These are phyloP conservation scores for Trichoderma citrinoviride DNA, from an alignment of 2,329 filamentous ascomycete species.

Conservation along the genomic window DNA sequence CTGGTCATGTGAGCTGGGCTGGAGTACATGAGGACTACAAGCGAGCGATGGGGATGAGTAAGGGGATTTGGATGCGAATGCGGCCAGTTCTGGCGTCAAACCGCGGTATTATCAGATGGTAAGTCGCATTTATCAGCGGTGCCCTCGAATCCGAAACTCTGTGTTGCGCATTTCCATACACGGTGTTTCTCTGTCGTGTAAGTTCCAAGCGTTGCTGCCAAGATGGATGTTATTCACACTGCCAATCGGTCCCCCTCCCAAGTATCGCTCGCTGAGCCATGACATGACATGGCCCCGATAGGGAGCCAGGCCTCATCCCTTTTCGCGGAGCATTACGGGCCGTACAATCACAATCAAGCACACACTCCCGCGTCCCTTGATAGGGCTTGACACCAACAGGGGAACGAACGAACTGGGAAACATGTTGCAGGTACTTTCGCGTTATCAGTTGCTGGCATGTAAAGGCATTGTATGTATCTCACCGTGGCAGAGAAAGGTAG, in stretches of 20 bases:
- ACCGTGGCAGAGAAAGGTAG: constrained; percentile 10
- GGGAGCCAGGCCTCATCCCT: constrained; percentile 12
- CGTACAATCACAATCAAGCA: too few species aligned
- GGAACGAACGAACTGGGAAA: not conserved
- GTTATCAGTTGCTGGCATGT: not conserved
- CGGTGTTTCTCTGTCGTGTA: too few species aligned
- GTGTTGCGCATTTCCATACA: too few species aligned
- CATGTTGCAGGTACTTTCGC: constrained; percentile 2
- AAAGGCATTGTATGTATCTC: not conserved
- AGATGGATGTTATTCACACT: too few species aligned
- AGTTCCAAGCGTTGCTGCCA: too few species aligned
- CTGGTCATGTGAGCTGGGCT: constrained; percentile 1
- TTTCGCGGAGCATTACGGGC: not conserved
- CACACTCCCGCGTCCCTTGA: not conserved
- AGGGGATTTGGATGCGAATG: not conserved
- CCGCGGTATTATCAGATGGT: too few species aligned
- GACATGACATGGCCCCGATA: not conserved
- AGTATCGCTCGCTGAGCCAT: constrained; percentile 1
- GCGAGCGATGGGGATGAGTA: not conserved
- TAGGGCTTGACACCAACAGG: not conserved
- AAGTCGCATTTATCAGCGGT: too few species aligned
- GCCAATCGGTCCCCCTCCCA: not conserved
- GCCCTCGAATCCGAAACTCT: too few species aligned
- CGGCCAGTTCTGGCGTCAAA: not conserved
- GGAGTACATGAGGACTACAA: not conserved